phyloP scores from a whole-genome alignment of 2,329 filamentous ascomycete species.

The Aspergillus ochraceoroseus region DNA sequence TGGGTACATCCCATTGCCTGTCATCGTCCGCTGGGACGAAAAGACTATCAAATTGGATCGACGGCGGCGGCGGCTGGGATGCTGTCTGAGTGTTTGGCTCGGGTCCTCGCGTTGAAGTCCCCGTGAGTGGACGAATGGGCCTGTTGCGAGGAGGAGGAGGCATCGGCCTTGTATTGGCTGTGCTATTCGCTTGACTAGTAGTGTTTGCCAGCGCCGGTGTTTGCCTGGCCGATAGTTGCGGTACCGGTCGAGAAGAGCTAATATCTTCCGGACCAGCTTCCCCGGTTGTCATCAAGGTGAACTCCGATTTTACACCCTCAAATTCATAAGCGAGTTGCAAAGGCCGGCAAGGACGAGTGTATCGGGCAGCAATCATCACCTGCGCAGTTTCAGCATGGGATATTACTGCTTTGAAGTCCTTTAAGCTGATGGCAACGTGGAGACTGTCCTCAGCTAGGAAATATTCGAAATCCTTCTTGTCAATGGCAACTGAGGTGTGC shows the following conservation, averaged over 20 bases:
- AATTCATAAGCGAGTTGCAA: constrained; percentile 57
- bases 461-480: constrained; percentile 58
- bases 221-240: constrained; percentile 40
- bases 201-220: constrained; percentile 32
- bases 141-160: constrained; percentile 31
- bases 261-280: constrained; percentile 44
- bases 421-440: constrained; percentile 60
- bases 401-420: constrained; percentile 62
- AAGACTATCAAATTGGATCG: constrained; percentile 52
- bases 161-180: constrained; percentile 25
- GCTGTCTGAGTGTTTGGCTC: constrained; percentile 22
- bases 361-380: constrained; percentile 52
- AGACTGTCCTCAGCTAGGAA: constrained; percentile 56
- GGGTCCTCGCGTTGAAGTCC: constrained; percentile 25
- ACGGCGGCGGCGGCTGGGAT: constrained; percentile 30
- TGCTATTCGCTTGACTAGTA: constrained; percentile 14
- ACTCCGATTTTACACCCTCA: constrained; percentile 54
- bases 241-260: constrained; percentile 38
- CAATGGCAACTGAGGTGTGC: constrained; percentile 59
- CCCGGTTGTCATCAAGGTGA: constrained; percentile 62
- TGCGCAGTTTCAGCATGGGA: constrained; percentile 57
- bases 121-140: constrained; percentile 33
- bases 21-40: constrained; percentile 60
- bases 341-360: constrained; percentile 56
- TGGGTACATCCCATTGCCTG: constrained; percentile 56